These are phyloP conservation scores for Bombardia bombarda DNA, from an alignment of 495 filamentous ascomycete genomes.

Conservation along the genomic window DNA sequence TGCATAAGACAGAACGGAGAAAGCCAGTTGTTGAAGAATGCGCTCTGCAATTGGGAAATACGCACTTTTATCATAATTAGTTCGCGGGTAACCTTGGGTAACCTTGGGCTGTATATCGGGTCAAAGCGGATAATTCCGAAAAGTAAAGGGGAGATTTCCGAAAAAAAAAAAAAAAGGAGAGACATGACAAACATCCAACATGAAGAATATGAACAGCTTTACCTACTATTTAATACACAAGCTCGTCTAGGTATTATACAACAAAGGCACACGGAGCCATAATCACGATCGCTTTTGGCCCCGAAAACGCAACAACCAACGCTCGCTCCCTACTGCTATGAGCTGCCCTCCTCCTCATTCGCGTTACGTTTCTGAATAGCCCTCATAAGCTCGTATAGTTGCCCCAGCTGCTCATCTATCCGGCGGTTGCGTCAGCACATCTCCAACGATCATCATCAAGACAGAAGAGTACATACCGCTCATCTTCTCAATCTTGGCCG, in stretches of 20 bases:
- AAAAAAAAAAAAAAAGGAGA: neutral
- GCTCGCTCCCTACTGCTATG: neutral
- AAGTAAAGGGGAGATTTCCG: neutral
- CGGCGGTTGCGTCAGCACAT: neutral
- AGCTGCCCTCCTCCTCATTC: constrained; percentile 17
- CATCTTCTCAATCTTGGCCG: constrained; percentile 80
- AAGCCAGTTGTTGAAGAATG: too few species aligned
- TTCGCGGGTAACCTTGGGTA: too few species aligned
- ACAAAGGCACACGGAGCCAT: too few species aligned
- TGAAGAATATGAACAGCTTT: neutral
- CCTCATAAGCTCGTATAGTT: constrained; percentile 91
- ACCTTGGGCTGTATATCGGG: too few species aligned
- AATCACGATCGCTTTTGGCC: too few species aligned
- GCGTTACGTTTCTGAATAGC: constrained; percentile 57
- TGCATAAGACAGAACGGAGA: too few species aligned
- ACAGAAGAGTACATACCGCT: constrained; percentile 57
- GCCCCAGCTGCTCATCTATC: constrained; percentile 86
- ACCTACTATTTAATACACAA: neutral
- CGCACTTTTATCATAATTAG: too few species aligned
- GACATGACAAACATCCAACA: too few species aligned
- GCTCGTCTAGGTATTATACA: too few species aligned
- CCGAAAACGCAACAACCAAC: too few species aligned
- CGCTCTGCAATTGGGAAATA: neutral
- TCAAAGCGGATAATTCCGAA: neutral
- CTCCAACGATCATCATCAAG: neutral